Evolutionary conservation across 192 early-diverging fungal genomes (phyloP).

Genomic region (Backusella luteola): DNA sequence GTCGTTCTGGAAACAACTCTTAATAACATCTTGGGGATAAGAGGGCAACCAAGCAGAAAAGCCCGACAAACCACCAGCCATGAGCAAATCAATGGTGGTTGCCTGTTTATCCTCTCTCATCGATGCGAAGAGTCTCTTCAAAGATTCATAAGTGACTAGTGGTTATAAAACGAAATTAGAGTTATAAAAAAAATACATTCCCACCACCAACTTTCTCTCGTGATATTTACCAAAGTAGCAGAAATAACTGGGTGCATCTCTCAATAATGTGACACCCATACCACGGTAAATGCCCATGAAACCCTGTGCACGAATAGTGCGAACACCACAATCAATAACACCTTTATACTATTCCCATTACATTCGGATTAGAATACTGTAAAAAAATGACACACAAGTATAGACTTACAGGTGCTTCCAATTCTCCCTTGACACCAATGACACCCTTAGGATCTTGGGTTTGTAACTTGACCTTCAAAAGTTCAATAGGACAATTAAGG

Average conservation of each 20-base stretch:
- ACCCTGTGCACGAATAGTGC: conserved; percentile 77
- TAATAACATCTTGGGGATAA: conserved; percentile 85
- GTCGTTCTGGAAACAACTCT: conserved; percentile 73
- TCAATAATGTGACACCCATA: conserved; percentile 83
- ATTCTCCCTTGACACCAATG: conserved; percentile 27
- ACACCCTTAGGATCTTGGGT: conserved; percentile 49
- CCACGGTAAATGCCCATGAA: conserved; percentile 84
- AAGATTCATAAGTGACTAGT: conserved; percentile 77
- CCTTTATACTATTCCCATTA: conserved; percentile 72
- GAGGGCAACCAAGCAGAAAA: conserved; percentile 87
- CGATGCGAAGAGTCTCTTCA: conserved; percentile 65
- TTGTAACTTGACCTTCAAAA: conserved; percentile 71
- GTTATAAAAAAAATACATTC: neutral
- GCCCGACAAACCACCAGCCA: conserved; percentile 93
- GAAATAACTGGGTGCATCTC: conserved; percentile 91
- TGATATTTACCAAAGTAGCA: conserved; percentile 80
- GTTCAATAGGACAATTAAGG: conserved; percentile 68
- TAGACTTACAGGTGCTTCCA: conserved; percentile 35
- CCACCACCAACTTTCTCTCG: neutral
- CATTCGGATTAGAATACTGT: neutral
- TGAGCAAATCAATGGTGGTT: conserved; percentile 74
- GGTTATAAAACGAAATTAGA: neutral
- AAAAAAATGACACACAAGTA: neutral
- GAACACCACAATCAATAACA: conserved; percentile 81
- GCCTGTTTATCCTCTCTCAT: conserved; percentile 57